Conservation (phyloP, 257 asterid genomes). For the Petunia secreta region DNA sequence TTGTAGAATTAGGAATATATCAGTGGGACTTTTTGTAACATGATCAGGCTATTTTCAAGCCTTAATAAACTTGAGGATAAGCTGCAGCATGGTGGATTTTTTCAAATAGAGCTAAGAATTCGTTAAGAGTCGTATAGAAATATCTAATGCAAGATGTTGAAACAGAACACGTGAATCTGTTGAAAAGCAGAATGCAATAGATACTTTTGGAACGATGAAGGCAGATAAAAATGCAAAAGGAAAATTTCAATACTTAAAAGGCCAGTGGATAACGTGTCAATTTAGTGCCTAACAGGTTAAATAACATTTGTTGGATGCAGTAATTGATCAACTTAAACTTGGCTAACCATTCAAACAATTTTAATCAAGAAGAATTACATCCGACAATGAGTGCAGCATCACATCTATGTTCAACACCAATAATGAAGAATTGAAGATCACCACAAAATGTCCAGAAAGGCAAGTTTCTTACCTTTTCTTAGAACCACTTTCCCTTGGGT, state of each 20-base stretch:
- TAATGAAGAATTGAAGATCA: not conserved
- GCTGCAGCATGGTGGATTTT: not conserved
- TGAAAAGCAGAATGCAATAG: constrained; percentile 3
- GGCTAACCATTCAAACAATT: not conserved
- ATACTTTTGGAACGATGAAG: not conserved
- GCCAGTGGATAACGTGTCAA: not conserved
- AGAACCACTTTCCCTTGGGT: constrained; percentile 57
- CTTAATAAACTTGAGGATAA: not conserved
- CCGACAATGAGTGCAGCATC: not conserved
- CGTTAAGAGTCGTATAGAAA: not conserved
- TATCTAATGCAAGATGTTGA: not conserved
- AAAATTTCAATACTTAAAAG: not conserved
- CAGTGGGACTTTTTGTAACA: not conserved
- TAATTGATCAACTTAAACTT: constrained; percentile 2
- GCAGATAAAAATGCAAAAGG: not conserved
- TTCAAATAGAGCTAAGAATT: not conserved
- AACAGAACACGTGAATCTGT: not conserved
- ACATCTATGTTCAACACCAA: not conserved
- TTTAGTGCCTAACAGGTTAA: not conserved
- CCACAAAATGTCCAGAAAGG: constrained; percentile 4
- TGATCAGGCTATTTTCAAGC: not conserved
- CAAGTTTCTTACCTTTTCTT: constrained; percentile 64
- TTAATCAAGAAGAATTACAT: not conserved
- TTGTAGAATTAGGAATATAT: not conserved
- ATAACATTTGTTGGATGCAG: not conserved